Evolutionary conservation across 1,284 basidiomycete species (phyloP).

Genomic region (Phenoliferia sp.): DNA sequence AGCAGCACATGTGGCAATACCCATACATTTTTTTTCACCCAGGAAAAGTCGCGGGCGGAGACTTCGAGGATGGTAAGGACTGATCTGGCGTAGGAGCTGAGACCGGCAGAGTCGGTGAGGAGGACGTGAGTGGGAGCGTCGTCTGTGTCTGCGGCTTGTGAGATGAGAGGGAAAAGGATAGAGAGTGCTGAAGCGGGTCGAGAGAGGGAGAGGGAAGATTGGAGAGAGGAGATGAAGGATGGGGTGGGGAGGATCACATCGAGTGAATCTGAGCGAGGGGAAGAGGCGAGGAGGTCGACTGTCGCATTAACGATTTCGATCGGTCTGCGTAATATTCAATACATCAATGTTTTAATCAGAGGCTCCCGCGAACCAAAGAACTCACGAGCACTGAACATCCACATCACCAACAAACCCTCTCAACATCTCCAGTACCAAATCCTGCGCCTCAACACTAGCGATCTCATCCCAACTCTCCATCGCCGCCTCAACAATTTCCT

Average conservation of each 20-base stretch:
- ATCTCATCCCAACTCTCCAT: conserved; percentile 10
- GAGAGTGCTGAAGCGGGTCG: conserved; percentile 30
- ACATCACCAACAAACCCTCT: not conserved
- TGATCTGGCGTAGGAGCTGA: conserved; percentile 61
- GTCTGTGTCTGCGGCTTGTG: conserved; percentile 35
- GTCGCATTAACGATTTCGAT: conserved; percentile 4
- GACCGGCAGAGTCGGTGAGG: conserved; percentile 51
- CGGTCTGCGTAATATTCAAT: not conserved
- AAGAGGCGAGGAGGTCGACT: not conserved
- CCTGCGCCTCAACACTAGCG: not conserved
- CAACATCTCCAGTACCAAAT: not conserved
- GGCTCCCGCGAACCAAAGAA: not conserved
- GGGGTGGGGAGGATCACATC: conserved; percentile 11
- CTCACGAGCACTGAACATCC: not conserved
- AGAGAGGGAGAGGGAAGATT: not conserved
- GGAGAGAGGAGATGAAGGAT: not conserved
- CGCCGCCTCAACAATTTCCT: conserved; percentile 18
- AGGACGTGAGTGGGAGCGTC: conserved; percentile 6
- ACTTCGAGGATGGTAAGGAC: conserved; percentile 58
- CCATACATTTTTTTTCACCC: conserved; percentile 58
- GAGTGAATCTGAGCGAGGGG: conserved; percentile 1
- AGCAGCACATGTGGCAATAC: conserved; percentile 46
- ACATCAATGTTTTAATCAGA: not conserved
- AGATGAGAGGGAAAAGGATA: conserved; percentile 45
- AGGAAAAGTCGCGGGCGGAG: conserved; percentile 57